phyloP scores from a whole-genome alignment of 306 rosid genomes.

The Nissolia schottii region DNA sequence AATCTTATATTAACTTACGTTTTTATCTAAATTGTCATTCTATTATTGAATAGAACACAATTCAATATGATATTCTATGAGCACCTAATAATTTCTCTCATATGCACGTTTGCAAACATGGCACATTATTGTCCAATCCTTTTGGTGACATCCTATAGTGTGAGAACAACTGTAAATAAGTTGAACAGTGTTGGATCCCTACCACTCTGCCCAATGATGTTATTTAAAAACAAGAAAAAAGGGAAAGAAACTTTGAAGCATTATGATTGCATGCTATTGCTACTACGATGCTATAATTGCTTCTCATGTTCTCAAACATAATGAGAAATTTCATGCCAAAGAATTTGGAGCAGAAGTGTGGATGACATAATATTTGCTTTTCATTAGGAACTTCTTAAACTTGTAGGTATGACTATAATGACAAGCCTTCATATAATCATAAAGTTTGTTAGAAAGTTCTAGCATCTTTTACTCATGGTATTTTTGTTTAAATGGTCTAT shows the following conservation, averaged over 20 bases:
- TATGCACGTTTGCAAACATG: slow-evolving; percentile 8
- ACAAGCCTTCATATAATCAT: neutral
- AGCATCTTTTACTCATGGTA: neutral
- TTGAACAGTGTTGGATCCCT: neutral
- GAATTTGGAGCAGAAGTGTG: slow-evolving; percentile 11
- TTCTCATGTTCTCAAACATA: slow-evolving; percentile 14
- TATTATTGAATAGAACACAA: no score
- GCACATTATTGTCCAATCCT: neutral
- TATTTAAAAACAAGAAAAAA: neutral
- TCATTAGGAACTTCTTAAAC: neutral
- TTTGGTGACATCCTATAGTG: neutral
- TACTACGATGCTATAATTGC: slow-evolving; percentile 1
- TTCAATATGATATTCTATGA: no score
- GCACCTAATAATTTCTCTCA: no score
- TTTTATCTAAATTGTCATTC: no score
- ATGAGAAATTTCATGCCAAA: slow-evolving; percentile 20
- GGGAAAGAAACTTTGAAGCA: neutral
- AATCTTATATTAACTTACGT: no score
- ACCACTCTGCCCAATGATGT: neutral
- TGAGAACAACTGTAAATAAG: neutral
- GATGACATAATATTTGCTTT: slow-evolving; percentile 1
- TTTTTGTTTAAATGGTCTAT: neutral
- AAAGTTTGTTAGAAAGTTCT: neutral
- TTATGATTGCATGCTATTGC: neutral
- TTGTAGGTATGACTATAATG: neutral